Conservation (phyloP, 2,329 filamentous ascomycete genomes). For the Cladosporium phlei region DNA sequence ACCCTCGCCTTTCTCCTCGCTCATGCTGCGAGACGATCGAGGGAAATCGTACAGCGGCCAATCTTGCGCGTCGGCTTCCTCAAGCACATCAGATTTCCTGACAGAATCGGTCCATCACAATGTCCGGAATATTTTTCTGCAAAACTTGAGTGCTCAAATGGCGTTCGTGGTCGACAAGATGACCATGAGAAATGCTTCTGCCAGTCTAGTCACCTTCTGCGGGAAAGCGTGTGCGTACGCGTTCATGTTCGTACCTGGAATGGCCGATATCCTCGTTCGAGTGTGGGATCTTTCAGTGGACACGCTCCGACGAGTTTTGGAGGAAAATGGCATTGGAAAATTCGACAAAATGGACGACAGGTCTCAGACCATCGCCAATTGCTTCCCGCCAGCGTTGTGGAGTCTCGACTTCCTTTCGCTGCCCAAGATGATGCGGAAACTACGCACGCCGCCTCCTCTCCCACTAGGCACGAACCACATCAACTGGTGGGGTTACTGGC, state of each 20-base stretch:
- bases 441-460: constrained; percentile 62
- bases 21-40: constrained; percentile 51
- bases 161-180: constrained; percentile 83
- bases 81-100: constrained; percentile 61
- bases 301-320: constrained; percentile 65
- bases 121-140: constrained; percentile 77
- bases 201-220: constrained; percentile 69
- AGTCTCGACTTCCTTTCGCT: constrained; percentile 59
- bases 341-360: constrained; percentile 44
- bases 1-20: constrained; percentile 61
- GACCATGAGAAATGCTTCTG: constrained; percentile 68
- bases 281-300: constrained; percentile 71
- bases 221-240: constrained; percentile 89
- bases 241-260: constrained; percentile 85
- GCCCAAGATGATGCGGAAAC: constrained; percentile 51
- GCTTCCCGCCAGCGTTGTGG: constrained; percentile 65
- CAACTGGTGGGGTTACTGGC: constrained; percentile 82
- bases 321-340: constrained; percentile 59
- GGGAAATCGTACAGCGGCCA: constrained; percentile 42
- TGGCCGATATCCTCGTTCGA: constrained; percentile 76
- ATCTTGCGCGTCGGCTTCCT: constrained; percentile 57
- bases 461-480: constrained; percentile 67
- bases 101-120: constrained; percentile 79
- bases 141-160: constrained; percentile 79
- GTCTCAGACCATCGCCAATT: constrained; percentile 60